phyloP scores from a whole-genome alignment of 1,284 basidiomycete genomes.

The Cryptococcus hybrid region DNA sequence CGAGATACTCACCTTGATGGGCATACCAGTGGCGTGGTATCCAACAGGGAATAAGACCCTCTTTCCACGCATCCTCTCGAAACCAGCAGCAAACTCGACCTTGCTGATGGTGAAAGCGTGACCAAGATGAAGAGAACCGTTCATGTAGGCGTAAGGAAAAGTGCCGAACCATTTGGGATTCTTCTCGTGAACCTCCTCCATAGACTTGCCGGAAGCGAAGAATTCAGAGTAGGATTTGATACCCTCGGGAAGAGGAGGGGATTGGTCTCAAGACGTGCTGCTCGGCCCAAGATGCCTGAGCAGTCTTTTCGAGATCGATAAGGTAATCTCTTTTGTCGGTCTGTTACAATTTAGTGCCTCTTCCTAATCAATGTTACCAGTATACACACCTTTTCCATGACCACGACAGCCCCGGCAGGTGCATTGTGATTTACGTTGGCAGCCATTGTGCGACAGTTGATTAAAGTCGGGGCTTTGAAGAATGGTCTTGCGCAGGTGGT shows the following conservation, averaged over 20 bases:
- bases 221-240: constrained; percentile 60
- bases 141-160: constrained; percentile 98
- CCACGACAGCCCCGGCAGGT: constrained; percentile 30
- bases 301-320: constrained; percentile 75
- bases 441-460: background rate
- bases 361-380: background rate
- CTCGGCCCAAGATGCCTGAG: constrained; percentile 73
- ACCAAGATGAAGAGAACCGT: constrained; percentile 93
- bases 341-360: constrained; percentile 49
- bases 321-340: constrained; percentile 91
- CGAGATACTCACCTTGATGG: constrained; percentile 71
- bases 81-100: constrained; percentile 95
- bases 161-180: constrained; percentile 97
- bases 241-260: constrained; percentile 70
- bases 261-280: constrained; percentile 66
- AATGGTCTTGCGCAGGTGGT: background rate
- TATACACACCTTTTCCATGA: constrained; percentile 46
- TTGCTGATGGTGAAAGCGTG: constrained; percentile 99
- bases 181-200: constrained; percentile 56
- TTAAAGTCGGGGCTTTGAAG: background rate
- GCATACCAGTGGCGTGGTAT: constrained; percentile 97
- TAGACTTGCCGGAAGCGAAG: constrained; percentile 52
- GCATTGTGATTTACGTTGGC: background rate
- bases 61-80: constrained; percentile 93
- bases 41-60: constrained; percentile 93